phyloP scores from a whole-genome alignment of 352 stramenopile genomes.

The Blastocystis sp. region DNA sequence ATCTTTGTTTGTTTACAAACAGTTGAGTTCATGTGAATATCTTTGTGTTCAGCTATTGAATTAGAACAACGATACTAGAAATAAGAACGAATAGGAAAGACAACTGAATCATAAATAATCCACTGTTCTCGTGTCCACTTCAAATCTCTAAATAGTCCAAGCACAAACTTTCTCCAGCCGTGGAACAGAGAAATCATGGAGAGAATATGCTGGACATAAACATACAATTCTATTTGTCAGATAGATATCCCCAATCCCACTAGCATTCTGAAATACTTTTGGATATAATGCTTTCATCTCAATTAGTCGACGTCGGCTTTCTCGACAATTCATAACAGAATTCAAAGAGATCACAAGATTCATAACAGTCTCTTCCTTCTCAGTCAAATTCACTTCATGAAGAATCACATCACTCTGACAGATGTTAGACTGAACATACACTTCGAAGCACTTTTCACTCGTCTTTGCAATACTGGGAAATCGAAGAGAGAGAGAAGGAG shows the following conservation, averaged over 20 bases:
- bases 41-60: background rate
- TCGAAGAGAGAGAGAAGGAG: background rate
- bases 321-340: background rate
- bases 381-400: background rate
- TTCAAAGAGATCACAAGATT: slow-evolving; percentile 12
- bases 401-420: slow-evolving; percentile 39
- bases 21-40: background rate
- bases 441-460: background rate
- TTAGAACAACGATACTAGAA: slow-evolving; percentile 6
- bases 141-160: slow-evolving; percentile 4
- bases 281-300: slow-evolving; percentile 19
- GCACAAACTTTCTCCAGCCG: slow-evolving; percentile 21
- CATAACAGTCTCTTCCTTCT: background rate
- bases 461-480: background rate
- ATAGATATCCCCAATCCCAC: background rate
- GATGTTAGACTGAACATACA: background rate
- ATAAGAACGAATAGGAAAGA: background rate
- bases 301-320: background rate
- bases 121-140: background rate
- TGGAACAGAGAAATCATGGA: background rate
- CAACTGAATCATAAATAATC: slow-evolving; percentile 23
- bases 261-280: background rate
- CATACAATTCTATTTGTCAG: slow-evolving; percentile 15
- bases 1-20: background rate
- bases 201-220: slow-evolving; percentile 27